These are phyloP conservation scores for Lodderomyces pseudojiufengensis DNA, from an alignment of 1,139 yeast genomes.

Conservation along the genomic window DNA sequence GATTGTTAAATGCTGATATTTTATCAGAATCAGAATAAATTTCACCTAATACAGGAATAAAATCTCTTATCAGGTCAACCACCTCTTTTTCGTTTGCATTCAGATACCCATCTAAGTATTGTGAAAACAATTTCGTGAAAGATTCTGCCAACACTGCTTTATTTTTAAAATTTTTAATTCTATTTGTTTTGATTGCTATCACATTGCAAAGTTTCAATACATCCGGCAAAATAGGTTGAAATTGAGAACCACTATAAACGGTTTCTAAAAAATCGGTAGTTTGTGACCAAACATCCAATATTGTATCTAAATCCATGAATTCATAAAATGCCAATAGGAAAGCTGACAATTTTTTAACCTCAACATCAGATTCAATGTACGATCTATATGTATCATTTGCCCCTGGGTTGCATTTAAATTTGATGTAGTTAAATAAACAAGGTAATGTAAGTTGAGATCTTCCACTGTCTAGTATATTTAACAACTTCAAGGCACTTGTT, in stretches of 20 bases:
- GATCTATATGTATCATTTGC: conserved; percentile 28
- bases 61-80: conserved; percentile 13
- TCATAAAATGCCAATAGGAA: conserved; percentile 59
- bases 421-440: conserved; percentile 54
- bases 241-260: conserved; percentile 42
- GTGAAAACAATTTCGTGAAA: conserved; percentile 25
- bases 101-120: conserved; percentile 1
- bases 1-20: conserved; percentile 16
- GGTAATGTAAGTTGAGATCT: conserved; percentile 76
- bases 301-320: conserved; percentile 68
- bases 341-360: conserved; percentile 38
- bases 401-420: conserved; percentile 33
- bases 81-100: background rate
- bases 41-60: conserved; percentile 38
- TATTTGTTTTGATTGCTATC: conserved; percentile 53
- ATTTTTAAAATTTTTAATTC: conserved; percentile 53
- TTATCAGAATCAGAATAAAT: conserved; percentile 51
- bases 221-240: conserved; percentile 48
- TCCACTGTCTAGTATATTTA: conserved; percentile 82
- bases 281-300: conserved; percentile 70
- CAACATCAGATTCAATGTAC: conserved; percentile 35
- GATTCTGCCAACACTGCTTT: conserved; percentile 66
- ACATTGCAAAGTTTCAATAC: conserved; percentile 48
- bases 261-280: conserved; percentile 59
- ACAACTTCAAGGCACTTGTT: conserved; percentile 38